These are phyloP conservation scores for Cladobotryum mycophilum DNA, from an alignment of 2,329 filamentous ascomycete genomes.

Conservation along the genomic window DNA sequence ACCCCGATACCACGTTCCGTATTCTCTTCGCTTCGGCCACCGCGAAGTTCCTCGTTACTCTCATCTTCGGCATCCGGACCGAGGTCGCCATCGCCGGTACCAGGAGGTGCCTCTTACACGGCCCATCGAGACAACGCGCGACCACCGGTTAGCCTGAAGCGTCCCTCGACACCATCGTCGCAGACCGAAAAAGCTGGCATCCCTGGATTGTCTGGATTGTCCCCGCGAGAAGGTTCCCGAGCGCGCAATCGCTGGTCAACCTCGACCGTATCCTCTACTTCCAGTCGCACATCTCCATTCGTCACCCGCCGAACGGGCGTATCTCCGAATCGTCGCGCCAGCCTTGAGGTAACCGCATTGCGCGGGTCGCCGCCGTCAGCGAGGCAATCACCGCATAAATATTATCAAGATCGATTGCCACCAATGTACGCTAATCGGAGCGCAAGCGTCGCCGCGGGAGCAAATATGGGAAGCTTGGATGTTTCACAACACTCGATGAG, in stretches of 20 bases:
- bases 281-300: constrained; percentile 37
- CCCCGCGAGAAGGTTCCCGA: constrained; percentile 36
- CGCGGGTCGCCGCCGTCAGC: constrained; percentile 25
- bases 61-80: constrained; percentile 26
- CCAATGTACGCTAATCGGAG: constrained; percentile 1
- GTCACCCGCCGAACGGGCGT: constrained; percentile 26
- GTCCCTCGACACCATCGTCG: constrained; percentile 15
- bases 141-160: constrained; percentile 11
- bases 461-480: background rate
- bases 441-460: background rate
- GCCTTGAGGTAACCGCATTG: constrained; percentile 35
- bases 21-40: constrained; percentile 27
- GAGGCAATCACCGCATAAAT: constrained; percentile 28
- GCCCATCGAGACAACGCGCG: constrained; percentile 9
- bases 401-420: constrained; percentile 32
- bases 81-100: constrained; percentile 13
- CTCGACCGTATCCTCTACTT: constrained; percentile 38
- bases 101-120: background rate
- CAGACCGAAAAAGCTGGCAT: constrained; percentile 11
- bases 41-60: constrained; percentile 40
- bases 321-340: constrained; percentile 34
- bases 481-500: background rate
- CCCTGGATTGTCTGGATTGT: constrained; percentile 18
- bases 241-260: constrained; percentile 47
- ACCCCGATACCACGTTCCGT: constrained; percentile 23